Evolutionary conservation across 106 monocot species (phyloP), one percentile per base, ranked within the genome.

Genomic region (Dioscorea alata): DNA sequence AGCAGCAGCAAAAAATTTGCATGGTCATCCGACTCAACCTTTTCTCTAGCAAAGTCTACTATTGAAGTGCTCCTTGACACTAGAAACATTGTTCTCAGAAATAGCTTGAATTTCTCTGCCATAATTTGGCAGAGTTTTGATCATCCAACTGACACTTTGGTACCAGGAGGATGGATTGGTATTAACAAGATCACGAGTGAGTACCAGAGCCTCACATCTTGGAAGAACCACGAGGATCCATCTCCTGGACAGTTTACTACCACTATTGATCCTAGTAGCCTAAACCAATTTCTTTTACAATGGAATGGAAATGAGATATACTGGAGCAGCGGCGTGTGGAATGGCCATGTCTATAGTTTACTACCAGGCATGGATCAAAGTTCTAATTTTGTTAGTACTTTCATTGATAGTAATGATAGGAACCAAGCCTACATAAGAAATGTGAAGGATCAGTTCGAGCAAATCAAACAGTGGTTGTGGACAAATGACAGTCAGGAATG

Each of bases 51-150:
- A 4, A 51, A 49, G 14, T 17, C 23, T 35, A 31, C 74, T 18
- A 19, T 32, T 23, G 80, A 64, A 13, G 66, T 66, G 51, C 75
- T 75, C 12, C 74, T 75, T 21, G 80, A 81, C 57, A 81, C 64
- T 6, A 75, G 80, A 17, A 81, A 81, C 21, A 57, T 81, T 28
- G 60, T 81, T 22, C 25, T 81, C 3, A 33, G 61, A 15, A 17
- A 75, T 13, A 22, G 52, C 4, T 65, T 24, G 13, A 63, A 76
- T 24, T 66, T 58, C 4, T 19, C 50, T 9, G 34, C 23, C 12
- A 23, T 59, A 22, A 12, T 77, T 5, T 82, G 82, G 82, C 82
- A 82, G 63, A 82, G 82, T 57, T 73, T 82, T 35, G 76, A 77
- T 32, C 63, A 82, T 57, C 77, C 82, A 4, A 69, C 73, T 2